phyloP scores from a whole-genome alignment of 306 rosid genomes.

The Citrullus colocynthis region DNA sequence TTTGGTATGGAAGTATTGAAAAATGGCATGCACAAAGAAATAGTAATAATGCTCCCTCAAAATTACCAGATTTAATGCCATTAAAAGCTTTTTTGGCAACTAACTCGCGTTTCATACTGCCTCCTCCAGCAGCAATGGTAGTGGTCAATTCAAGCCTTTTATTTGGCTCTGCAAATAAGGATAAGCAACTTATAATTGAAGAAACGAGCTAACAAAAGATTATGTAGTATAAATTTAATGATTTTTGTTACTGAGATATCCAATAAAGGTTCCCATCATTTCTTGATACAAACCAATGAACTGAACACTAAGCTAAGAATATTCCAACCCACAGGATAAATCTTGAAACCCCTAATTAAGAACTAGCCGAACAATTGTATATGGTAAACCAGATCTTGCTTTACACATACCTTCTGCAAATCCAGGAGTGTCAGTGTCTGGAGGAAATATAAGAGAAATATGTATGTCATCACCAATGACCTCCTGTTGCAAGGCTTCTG shows the following conservation, averaged over 20 bases:
- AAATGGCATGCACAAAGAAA: slow-evolving; percentile 46
- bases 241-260: not conserved
- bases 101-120: slow-evolving; percentile 66
- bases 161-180: slow-evolving; percentile 47
- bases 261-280: not conserved
- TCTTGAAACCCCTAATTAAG: not conserved
- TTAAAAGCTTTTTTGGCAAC: slow-evolving; percentile 69
- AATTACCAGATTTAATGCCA: slow-evolving; percentile 67
- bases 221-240: not conserved
- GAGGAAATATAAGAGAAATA: slow-evolving; percentile 75
- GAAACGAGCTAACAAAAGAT: not conserved
- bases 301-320: not conserved
- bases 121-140: slow-evolving; percentile 55
- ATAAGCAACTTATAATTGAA: not conserved
- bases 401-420: slow-evolving; percentile 42
- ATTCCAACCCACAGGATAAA: not conserved
- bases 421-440: slow-evolving; percentile 91
- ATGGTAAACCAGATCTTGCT: slow-evolving; percentile 4
- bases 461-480: slow-evolving; percentile 64
- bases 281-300: not conserved
- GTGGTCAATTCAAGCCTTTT: slow-evolving; percentile 57
- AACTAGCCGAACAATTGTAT: not conserved
- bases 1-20: slow-evolving; percentile 63
- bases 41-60: slow-evolving; percentile 50
- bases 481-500: slow-evolving; percentile 87